A percentile compares a stretch with the other conserved stretches of the same genome.
Conservation (phyloP, 768 basidiomycete genomes). For the Auriscalpium vulgare region DNA sequence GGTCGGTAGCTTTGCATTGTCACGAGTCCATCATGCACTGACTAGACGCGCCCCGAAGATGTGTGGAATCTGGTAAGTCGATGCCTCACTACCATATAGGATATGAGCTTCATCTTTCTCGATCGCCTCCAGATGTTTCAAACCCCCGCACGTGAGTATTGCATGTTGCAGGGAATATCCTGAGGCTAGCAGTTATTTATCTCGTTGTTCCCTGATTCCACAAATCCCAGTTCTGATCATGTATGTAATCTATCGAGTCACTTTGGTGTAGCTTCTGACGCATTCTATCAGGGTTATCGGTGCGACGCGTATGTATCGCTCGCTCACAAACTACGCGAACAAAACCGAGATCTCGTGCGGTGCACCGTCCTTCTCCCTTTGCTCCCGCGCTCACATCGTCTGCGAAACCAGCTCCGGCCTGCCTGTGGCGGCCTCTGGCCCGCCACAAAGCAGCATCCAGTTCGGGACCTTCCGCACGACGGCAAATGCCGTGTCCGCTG, state of each 20-base stretch:
- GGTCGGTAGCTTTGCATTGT: background rate
- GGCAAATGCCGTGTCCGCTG: no score
- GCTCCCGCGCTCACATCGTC: no score
- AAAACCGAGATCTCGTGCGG: background rate
- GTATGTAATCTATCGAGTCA: no score
- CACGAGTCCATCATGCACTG: no score
- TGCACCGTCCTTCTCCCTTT: no score
- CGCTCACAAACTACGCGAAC: background rate
- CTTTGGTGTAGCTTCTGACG: background rate
- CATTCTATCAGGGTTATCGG: background rate
- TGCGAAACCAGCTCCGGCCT: no score
- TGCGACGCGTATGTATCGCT: background rate
- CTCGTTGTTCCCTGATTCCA: no score
- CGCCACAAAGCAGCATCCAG: no score
- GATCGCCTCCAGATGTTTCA: background rate
- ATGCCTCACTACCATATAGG: background rate
- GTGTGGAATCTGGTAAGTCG: background rate
- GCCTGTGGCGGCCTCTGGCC: no score
- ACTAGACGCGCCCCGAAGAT: background rate
- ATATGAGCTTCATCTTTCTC: background rate
- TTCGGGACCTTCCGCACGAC: no score
- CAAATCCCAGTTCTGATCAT: background rate
- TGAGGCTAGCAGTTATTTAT: no score
- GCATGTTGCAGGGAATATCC: no score
- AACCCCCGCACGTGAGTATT: background rate